Base-by-base conservation (phyloP, 176 grass and related monocot genomes). In the Raddia guianensis region DNA sequence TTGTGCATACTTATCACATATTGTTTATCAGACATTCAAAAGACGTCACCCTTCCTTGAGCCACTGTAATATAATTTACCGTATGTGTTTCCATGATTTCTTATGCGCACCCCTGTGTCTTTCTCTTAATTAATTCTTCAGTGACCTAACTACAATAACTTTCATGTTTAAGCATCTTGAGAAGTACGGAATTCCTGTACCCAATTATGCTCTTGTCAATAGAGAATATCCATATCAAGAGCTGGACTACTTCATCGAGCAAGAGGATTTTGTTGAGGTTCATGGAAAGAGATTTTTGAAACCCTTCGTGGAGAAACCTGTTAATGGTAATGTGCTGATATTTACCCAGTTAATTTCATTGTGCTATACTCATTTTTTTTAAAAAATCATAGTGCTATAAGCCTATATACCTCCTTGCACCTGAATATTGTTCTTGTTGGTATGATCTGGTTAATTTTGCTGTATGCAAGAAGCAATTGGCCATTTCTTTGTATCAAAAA, bases 251-350 rank as follows among this genome's bases (percentile, higher is more conserved):
- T 98, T 98, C 70, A 86, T 89, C 49, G 96, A 98, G 86, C 96
- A 98, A 93, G 96, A 98, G 83, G 96, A 98, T 87, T 95, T 91
- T 81, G 88, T 98, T 49, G 96, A 98, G 85, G 85, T 98, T 80
- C 92, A 86, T 70, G 92, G 96, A 6, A 95, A 91, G 37, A 86
- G 84, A n/a, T 98, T 98, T 88, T 73, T 74, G 66, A 98, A 98
- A 74, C 96, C 96, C 49, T 98, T 98, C 77, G 96, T 98, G 86
- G 96, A 98, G 90, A 98, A 98, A 89, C 96, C 96, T 86, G 86
- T 91, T 33, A 85, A 95, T 82, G 96, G 96, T 98, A 93, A 88
- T 72, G 40, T 62, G 10, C 42, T 15, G 60, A 52, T 72, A 72
- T 72, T 66, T 79, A 72, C 18, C 2, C 12, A 72, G 63, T 72